Evolutionary conservation across 495 filamentous ascomycete genomes (phyloP), one percentile per base, ranked within the genome.

Genomic region (Talaromyces ruber): DNA sequence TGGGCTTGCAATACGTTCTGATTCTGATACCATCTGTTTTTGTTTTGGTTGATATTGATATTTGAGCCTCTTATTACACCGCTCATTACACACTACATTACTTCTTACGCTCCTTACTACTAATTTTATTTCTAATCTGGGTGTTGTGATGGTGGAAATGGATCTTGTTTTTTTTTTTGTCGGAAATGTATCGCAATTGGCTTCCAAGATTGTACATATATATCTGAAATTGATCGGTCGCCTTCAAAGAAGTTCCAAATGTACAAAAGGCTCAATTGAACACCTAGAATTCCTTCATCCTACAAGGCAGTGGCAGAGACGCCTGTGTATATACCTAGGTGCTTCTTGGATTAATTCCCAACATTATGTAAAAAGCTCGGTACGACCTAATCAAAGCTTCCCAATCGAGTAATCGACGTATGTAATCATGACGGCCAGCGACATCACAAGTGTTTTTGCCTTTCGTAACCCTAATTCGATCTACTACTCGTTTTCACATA

Each of bases 31-130:
- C 57, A 59, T 59, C 57, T 59, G 34, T 59, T 59, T 22, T 59
- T 47, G 56, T 59, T 59, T 29, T 59, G 2, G 7, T 34, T 30
- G 22, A 22, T 16, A 45, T 24, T n/a, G 7, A 34, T 8, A 37
- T 45, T 39, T 59, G 29, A 61, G 67, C 26, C 66, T 67, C 64
- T n/a, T n/a, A n/a, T n/a, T n/a, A 32, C 30, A 47, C 9, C 43
- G 43, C 43, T 47, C 43, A 8, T 47, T 21, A 30, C 34, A 22
- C 58, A 61, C 59, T 55, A 28, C 12, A 21, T 24, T 22, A 50
- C 45, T 52, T 26, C 50, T 53, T 53, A 53, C 50, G 8, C 22
- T 53, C 50, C 6, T 50, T 50, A 53, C 24, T 53, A 53, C 24
- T 53, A 53, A 53, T 53, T 53, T 4, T 24, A 24, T 53, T 47